These are phyloP conservation scores for Elongisporangium prolatum DNA, from an alignment of 352 stramenopile genomes.

Conservation along the genomic window DNA sequence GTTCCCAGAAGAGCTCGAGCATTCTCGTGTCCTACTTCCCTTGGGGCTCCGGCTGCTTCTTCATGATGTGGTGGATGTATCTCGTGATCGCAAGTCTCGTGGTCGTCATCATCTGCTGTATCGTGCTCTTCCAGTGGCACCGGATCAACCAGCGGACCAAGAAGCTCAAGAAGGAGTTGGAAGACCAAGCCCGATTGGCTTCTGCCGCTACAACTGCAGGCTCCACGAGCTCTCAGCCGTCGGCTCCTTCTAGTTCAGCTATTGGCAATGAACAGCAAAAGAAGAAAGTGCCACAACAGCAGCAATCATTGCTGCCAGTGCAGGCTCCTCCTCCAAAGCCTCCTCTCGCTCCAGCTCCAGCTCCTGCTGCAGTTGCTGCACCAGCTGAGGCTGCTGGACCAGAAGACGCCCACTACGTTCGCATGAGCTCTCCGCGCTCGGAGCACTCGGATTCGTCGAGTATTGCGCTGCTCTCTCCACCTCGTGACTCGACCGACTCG, in stretches of 20 bases:
- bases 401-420: slow-evolving; percentile 18
- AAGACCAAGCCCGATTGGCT: slow-evolving; percentile 11
- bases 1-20: slow-evolving; percentile 50
- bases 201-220: not conserved
- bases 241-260: slow-evolving; percentile 6
- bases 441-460: slow-evolving; percentile 48
- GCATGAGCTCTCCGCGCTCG: slow-evolving; percentile 56
- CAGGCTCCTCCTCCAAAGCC: not conserved
- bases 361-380: slow-evolving; percentile 21
- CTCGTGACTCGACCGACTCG: slow-evolving; percentile 22
- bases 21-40: slow-evolving; percentile 50
- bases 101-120: slow-evolving; percentile 50
- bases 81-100: slow-evolving; percentile 54
- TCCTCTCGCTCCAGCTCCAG: not conserved
- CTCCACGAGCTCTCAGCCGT: slow-evolving; percentile 1
- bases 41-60: slow-evolving; percentile 66
- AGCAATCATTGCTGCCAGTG: not conserved
- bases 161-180: slow-evolving; percentile 26
- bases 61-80: slow-evolving; percentile 87
- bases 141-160: slow-evolving; percentile 37
- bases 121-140: slow-evolving; percentile 62
- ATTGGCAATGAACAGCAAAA: not conserved
- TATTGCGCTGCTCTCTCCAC: slow-evolving; percentile 55
- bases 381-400: slow-evolving; percentile 7
- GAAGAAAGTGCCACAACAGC: slow-evolving; percentile 15